Conservation (phyloP, 1,139 yeast species). For the Debaryomyces psychrophilus region DNA sequence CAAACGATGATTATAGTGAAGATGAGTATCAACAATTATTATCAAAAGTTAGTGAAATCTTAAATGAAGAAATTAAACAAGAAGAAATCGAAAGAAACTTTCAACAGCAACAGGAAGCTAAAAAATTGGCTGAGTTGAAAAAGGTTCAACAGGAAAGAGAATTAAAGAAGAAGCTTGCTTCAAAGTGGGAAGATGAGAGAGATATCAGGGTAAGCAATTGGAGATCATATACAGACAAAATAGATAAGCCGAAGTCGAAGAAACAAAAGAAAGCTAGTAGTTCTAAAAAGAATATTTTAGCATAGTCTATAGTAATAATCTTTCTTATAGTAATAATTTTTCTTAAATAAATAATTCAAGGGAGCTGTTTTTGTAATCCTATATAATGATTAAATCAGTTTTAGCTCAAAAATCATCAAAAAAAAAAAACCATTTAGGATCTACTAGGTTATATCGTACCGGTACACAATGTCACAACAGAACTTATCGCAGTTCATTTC, state of each 20-base stretch:
- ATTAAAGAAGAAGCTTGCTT: conserved; percentile 41
- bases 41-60: conserved; percentile 23
- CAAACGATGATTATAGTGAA: neutral
- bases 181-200: conserved; percentile 65
- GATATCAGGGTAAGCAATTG: conserved; percentile 64
- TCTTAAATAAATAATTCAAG: neutral
- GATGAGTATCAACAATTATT: conserved; percentile 7
- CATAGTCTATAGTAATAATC: conserved; percentile 20
- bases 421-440: neutral
- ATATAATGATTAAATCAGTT: neutral
- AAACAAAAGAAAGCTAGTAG: conserved; percentile 36
- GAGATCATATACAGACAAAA: conserved; percentile 54
- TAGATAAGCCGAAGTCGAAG: conserved; percentile 45
- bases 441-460: neutral
- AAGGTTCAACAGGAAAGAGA: conserved; percentile 42
- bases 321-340: neutral
- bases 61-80: conserved; percentile 39
- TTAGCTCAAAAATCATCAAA: neutral
- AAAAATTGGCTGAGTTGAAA: conserved; percentile 31
- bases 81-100: conserved; percentile 38
- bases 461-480: conserved; percentile 10
- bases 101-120: conserved; percentile 32
- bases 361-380: neutral
- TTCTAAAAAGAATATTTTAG: conserved; percentile 38
- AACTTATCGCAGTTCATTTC: conserved; percentile 22